Percentiles rank a stretch among this genome's conserved stretches.
Evolutionary conservation across 495 filamentous ascomycete species (phyloP).

Genomic region (Parmelia sp.): DNA sequence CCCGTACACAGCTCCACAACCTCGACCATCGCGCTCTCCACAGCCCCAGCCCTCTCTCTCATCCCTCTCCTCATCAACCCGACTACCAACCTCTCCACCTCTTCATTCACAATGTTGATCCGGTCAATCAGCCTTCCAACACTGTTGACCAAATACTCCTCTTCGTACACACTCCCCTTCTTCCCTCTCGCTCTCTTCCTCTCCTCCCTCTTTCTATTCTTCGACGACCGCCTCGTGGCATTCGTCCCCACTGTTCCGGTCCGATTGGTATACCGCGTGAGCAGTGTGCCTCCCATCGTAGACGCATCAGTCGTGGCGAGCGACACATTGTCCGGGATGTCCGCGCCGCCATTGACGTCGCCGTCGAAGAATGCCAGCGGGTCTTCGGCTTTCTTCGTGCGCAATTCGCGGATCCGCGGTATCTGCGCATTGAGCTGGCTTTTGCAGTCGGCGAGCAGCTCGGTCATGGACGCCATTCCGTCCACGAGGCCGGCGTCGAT

Average conservation of each 20-base stretch:
- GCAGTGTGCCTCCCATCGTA: conserved; percentile 66
- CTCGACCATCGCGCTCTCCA: conserved; percentile 65
- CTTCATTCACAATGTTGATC: conserved; percentile 61
- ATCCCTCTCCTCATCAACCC: conserved; percentile 72
- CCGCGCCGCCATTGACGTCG: conserved; percentile 45
- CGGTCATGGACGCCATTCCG: conserved; percentile 67
- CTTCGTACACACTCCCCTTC: conserved; percentile 95
- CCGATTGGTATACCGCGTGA: conserved; percentile 83
- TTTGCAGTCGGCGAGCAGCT: conserved; percentile 88
- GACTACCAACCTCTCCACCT: conserved; percentile 65
- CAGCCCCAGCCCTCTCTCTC: conserved; percentile 74
- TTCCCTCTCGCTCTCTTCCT: conserved; percentile 89
- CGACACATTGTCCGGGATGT: conserved; percentile 86
- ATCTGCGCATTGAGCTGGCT: conserved; percentile 76
- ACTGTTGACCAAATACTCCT: conserved; percentile 89
- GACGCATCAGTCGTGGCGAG: conserved; percentile 78
- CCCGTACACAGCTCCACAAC: conserved; percentile 60
- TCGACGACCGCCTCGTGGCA: conserved; percentile 67
- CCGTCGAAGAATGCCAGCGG: conserved; percentile 74
- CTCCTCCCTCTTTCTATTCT: conserved; percentile 81
- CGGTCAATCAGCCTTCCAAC: conserved; percentile 78
- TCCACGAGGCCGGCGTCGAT: conserved; percentile 75
- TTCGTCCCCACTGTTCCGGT: conserved; percentile 55
- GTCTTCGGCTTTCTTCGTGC: conserved; percentile 70
- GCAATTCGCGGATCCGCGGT: conserved; percentile 73